These are phyloP conservation scores for Symbiotaphrina buchneri DNA, from an alignment of 495 filamentous ascomycete genomes.

Conservation along the genomic window DNA sequence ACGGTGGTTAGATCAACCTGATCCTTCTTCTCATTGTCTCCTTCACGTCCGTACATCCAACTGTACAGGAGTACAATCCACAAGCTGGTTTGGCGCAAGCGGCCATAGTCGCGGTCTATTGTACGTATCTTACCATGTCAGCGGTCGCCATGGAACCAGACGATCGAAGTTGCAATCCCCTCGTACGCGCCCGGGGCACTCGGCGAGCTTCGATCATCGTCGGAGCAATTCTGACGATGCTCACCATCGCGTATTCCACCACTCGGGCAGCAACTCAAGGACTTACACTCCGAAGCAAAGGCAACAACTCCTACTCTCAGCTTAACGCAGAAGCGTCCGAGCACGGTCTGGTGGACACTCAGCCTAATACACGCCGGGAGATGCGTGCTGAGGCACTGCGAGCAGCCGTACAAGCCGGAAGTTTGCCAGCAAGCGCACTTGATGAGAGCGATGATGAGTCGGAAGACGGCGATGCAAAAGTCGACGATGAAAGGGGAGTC, in stretches of 20 bases:
- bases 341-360: conserved; percentile 76
- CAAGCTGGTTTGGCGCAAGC: conserved; percentile 88
- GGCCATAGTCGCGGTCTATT: conserved; percentile 94
- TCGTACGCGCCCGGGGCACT: conserved; percentile 75
- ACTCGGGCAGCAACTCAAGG: conserved; percentile 90
- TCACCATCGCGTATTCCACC: conserved; percentile 93
- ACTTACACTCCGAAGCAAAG: conserved; percentile 42
- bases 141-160: conserved; percentile 98
- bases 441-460: conserved; percentile 57
- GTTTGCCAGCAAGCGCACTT: conserved; percentile 75
- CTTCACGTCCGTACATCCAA: conserved; percentile 68
- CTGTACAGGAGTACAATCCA: conserved; percentile 77
- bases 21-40: conserved; percentile 66
- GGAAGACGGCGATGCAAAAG: conserved; percentile 28
- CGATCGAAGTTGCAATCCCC: conserved; percentile 81
- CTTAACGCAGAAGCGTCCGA: conserved; percentile 47
- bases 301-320: conserved; percentile 31
- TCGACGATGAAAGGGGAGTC: conserved; percentile 68
- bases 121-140: conserved; percentile 95
- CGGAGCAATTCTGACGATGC: conserved; percentile 88
- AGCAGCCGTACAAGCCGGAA: conserved; percentile 74
- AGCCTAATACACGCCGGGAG: conserved; percentile 58
- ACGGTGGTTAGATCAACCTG: conserved; percentile 43
- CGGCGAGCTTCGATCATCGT: conserved; percentile 73
- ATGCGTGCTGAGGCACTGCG: conserved; percentile 87